Conservation (phyloP, 2,329 filamentous ascomycete genomes). For the Exophiala calicioides region DNA sequence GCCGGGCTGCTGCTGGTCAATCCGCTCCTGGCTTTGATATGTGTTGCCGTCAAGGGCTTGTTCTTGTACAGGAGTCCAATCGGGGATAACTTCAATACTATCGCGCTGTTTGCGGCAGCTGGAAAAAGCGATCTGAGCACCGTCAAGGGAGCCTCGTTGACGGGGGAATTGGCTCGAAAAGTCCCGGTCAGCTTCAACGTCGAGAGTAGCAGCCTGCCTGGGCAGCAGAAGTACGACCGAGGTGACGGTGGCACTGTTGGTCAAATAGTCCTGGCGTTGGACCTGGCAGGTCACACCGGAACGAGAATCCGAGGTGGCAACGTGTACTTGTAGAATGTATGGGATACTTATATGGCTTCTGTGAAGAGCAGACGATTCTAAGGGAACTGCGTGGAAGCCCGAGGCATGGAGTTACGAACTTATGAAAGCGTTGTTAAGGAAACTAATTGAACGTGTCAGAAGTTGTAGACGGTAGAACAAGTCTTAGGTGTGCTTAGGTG, state of each 20-base stretch:
- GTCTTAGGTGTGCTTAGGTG: no score
- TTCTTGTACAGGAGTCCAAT: slow-evolving; percentile 13
- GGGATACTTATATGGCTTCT: no score
- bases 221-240: background rate
- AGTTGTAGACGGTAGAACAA: no score
- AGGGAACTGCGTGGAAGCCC: no score
- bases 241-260: background rate
- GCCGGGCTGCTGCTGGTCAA: slow-evolving; percentile 10
- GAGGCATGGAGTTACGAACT: no score
- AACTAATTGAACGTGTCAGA: no score
- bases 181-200: slow-evolving; percentile 1
- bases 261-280: slow-evolving; percentile 2
- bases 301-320: background rate
- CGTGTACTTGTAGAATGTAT: slow-evolving; percentile 1
- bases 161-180: slow-evolving; percentile 1
- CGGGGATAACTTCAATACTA: slow-evolving; percentile 11
- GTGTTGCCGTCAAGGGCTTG: slow-evolving; percentile 7
- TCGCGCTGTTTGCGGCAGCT: slow-evolving; percentile 12
- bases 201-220: background rate
- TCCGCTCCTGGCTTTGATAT: slow-evolving; percentile 9
- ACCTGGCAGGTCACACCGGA: background rate
- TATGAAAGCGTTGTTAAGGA: no score
- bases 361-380: no score
- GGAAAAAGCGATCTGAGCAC: slow-evolving; percentile 1
- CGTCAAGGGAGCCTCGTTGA: slow-evolving; percentile 4